Percentiles rank a stretch among this genome's conserved stretches.
These are phyloP conservation scores for Plantago ovata DNA, from an alignment of 257 asterid species.

Conservation along the genomic window DNA sequence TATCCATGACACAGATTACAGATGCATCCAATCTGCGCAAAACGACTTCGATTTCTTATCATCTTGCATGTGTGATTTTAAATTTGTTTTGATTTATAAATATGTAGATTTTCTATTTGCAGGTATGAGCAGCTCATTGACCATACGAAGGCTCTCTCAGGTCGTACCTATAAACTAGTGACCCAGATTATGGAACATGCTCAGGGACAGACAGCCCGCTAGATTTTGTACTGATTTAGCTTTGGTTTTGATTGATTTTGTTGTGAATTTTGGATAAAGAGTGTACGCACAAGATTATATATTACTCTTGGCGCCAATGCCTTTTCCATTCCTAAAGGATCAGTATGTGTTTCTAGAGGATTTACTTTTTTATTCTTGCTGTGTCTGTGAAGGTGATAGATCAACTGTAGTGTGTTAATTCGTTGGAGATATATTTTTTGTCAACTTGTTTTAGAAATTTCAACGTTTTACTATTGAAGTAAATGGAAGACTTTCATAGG, in stretches of 20 bases:
- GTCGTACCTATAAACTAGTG: slow-evolving; percentile 75
- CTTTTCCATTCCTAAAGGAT: no score
- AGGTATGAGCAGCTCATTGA: slow-evolving; percentile 97
- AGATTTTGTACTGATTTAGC: slow-evolving; percentile 20
- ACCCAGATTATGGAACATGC: slow-evolving; percentile 78
- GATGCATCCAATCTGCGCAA: not conserved
- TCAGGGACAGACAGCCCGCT: slow-evolving; percentile 65
- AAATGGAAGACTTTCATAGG: no score
- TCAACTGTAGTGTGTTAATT: no score
- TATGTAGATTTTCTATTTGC: slow-evolving; percentile 16
- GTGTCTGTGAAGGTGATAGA: no score
- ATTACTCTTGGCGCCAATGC: no score
- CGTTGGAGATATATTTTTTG: no score
- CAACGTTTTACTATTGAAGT: no score
- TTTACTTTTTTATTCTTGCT: no score
- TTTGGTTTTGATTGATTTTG: slow-evolving; percentile 19
- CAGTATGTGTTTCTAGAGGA: no score
- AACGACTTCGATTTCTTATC: not conserved
- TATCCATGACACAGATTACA: not conserved
- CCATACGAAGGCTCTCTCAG: slow-evolving; percentile 85
- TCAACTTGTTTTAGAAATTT: no score
- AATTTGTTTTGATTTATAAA: not conserved
- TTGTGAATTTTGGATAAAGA: slow-evolving; percentile 25
- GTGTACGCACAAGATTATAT: not conserved
- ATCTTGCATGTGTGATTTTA: not conserved